A percentile compares a stretch with the other conserved stretches of the same genome.
Evolutionary conservation across 768 basidiomycete species (phyloP).

Genomic region (Boletus reticuloceps): DNA sequence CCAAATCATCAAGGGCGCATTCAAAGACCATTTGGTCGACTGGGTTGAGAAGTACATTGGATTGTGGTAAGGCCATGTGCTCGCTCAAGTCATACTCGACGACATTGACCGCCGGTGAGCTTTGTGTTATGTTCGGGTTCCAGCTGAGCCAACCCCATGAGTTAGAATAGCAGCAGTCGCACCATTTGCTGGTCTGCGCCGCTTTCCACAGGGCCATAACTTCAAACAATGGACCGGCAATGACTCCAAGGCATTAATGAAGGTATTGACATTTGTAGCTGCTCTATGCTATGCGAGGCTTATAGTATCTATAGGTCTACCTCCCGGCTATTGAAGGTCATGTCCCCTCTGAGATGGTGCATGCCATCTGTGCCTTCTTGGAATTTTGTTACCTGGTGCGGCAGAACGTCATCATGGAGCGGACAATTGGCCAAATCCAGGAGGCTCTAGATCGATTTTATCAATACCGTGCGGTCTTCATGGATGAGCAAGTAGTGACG

Average conservation of each 20-base stretch:
- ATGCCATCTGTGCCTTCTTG: too few species aligned
- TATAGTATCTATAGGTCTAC: too few species aligned
- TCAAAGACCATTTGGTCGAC: background rate
- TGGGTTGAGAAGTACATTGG: background rate
- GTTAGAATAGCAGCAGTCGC: conserved; percentile 29
- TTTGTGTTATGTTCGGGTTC: too few species aligned
- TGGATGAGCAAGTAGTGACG: background rate
- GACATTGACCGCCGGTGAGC: conserved; percentile 31
- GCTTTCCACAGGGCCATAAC: background rate
- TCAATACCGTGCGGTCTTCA: background rate
- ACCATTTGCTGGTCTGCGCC: conserved; percentile 18
- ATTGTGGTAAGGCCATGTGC: too few species aligned
- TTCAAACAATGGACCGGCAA: background rate
- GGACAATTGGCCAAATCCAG: background rate
- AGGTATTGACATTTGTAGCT: background rate
- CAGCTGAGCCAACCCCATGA: background rate
- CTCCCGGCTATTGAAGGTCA: too few species aligned
- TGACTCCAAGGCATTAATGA: background rate
- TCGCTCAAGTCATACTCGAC: conserved; percentile 14
- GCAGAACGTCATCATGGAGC: background rate
- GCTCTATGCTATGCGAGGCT: too few species aligned
- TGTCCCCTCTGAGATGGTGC: too few species aligned
- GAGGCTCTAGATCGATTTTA: background rate
- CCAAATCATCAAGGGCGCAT: too few species aligned
- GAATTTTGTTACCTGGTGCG: too few species aligned